Evolutionary conservation across 352 stramenopile genomes (phyloP).

Genomic region (Phytophthora pisi): DNA sequence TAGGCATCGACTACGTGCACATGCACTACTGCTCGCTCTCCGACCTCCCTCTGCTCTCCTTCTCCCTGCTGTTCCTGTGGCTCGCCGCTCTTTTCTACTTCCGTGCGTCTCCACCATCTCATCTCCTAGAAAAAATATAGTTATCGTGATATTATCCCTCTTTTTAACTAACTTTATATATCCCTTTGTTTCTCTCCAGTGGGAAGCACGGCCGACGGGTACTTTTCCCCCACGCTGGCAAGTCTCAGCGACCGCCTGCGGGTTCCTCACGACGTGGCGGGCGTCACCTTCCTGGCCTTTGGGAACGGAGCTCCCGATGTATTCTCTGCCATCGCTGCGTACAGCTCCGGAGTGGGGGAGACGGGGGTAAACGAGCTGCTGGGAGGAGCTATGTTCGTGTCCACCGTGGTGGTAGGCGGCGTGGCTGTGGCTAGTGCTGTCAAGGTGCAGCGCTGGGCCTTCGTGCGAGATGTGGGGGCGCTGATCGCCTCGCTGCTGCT

Average conservation of each 20-base stretch:
- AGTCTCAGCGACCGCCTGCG: constrained; percentile 92
- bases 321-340: constrained; percentile 91
- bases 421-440: constrained; percentile 82
- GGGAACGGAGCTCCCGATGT: constrained; percentile 98
- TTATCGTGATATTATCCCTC: neutral
- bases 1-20: constrained; percentile 82
- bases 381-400: constrained; percentile 93
- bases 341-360: constrained; percentile 69
- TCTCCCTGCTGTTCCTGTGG: constrained; percentile 63
- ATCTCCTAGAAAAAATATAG: neutral
- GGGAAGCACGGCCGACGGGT: constrained; percentile 97
- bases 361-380: constrained; percentile 94
- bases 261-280: constrained; percentile 92
- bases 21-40: constrained; percentile 76
- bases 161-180: no score
- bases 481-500: constrained; percentile 57
- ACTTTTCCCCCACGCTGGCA: constrained; percentile 96
- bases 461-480: constrained; percentile 65
- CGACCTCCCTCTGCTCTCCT: constrained; percentile 55
- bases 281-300: constrained; percentile 97
- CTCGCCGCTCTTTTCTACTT: constrained; percentile 85
- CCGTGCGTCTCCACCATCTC: constrained; percentile 39
- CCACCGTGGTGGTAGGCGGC: constrained; percentile 90
- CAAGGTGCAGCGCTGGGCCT: constrained; percentile 67
- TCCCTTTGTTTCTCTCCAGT: constrained; percentile 56